Evolutionary conservation across 176 grass and related monocot species (phyloP), one percentile per base, ranked within the genome.

Genomic region (Areca catechu): DNA sequence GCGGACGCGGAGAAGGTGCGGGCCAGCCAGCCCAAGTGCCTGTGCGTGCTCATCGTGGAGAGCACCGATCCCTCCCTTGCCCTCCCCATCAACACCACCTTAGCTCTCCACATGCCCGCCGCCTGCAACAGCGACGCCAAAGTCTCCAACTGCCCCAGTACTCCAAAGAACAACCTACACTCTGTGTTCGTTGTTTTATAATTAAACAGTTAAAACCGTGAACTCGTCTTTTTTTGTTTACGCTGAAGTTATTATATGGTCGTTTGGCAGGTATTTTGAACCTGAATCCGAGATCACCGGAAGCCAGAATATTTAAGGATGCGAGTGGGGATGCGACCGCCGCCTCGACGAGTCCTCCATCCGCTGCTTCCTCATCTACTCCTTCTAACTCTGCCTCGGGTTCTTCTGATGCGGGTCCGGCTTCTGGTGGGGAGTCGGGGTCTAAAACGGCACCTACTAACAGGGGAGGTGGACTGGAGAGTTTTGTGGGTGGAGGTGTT

Each of bases 41-140:
- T 81, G 48, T 71, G 71, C 60, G 29, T 75, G 65, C 71, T 75
- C 57, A 75, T 75, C 50, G 37, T 52, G 52, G 65, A 62, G 48
- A 81, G 71, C 27, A 25, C 59, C 18, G 66, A 71, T 14, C 51
- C 71, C 20, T 75, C 59, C 5, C 43, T 71, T 3, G 43, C 34
- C 65, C 71, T 81, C 5, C 66, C 71, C 43, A 65, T 75, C 24
- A 81, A 81, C 62, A 55, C 78, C 47, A 70, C 78, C 24, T 50
- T 75, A 2, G 71, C 78, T 0, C 64, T 81, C 54, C 19, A 20
- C 21, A 65, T 81, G 78, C 71, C 65, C 10, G 58, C 58, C 16
- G 24, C 47, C 10, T 81, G 78, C 51, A 64, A 58, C 22, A 81
- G 71, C 20, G 58, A 81, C 57, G 71, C 78, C 18, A 47, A 75